phyloP scores from a whole-genome alignment of 2,329 filamentous ascomycete genomes.

The Fusarium sp. region DNA sequence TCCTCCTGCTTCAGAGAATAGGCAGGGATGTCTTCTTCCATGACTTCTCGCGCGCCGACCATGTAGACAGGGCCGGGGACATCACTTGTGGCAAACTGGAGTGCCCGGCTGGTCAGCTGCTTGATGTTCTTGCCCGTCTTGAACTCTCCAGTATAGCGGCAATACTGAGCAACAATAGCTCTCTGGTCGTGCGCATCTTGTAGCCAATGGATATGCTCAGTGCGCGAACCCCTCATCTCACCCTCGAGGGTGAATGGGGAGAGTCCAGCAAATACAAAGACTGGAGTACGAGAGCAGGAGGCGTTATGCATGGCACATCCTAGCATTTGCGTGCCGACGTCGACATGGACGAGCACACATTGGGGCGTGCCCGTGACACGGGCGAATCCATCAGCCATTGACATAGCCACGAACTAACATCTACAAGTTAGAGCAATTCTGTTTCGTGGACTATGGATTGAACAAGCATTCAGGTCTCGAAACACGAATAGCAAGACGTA shows the following conservation, averaged over 20 bases:
- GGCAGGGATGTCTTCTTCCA: constrained; percentile 82
- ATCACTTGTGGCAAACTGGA: constrained; percentile 80
- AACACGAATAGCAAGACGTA: neutral
- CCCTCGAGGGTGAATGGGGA: constrained; percentile 79
- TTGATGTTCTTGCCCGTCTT: constrained; percentile 85
- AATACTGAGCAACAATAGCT: constrained; percentile 82
- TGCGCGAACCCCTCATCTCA: constrained; percentile 75
- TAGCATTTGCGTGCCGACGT: constrained; percentile 80
- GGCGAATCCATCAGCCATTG: constrained; percentile 82
- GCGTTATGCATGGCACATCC: constrained; percentile 81
- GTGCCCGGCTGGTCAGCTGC: constrained; percentile 82
- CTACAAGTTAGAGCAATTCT: neutral
- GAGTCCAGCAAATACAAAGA: constrained; percentile 79
- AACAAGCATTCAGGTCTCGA: neutral
- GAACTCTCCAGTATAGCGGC: constrained; percentile 81
- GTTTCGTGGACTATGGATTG: neutral
- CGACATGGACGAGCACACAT: constrained; percentile 80
- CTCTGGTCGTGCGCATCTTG: constrained; percentile 84
- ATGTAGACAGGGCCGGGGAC: constrained; percentile 83
- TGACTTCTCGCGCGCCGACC: constrained; percentile 77
- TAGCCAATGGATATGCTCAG: constrained; percentile 86
- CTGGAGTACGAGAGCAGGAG: constrained; percentile 74
- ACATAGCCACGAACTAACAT: constrained; percentile 78
- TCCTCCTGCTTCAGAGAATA: constrained; percentile 71
- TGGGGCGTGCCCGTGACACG: constrained; percentile 75